Percentiles rank a stretch among this genome's conserved stretches.
These are phyloP conservation scores for Lentithecium fluviatile DNA, from an alignment of 495 filamentous ascomycete species.

Conservation along the genomic window DNA sequence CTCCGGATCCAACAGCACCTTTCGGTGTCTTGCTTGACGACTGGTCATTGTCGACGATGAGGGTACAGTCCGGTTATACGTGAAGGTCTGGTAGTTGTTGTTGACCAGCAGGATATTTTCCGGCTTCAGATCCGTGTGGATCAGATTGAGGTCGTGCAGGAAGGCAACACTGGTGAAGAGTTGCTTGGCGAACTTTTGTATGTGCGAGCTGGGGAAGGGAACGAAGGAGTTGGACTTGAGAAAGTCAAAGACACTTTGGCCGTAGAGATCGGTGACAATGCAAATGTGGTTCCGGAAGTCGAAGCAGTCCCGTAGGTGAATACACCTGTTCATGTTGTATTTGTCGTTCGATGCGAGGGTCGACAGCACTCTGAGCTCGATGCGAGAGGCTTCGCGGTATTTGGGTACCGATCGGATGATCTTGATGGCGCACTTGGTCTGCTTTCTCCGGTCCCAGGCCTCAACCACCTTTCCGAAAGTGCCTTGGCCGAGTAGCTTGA, in stretches of 20 bases:
- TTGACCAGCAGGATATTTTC: slow-evolving; percentile 96
- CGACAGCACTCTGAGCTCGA: slow-evolving; percentile 88
- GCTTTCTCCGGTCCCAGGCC: slow-evolving; percentile 72
- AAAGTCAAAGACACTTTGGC: slow-evolving; percentile 98
- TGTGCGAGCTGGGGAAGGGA: slow-evolving; percentile 98
- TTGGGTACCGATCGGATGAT: slow-evolving; percentile 98
- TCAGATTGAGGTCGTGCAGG: slow-evolving; percentile 94
- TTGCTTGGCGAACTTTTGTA: slow-evolving; percentile 93
- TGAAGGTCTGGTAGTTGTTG: slow-evolving; percentile 90
- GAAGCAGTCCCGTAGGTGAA: slow-evolving; percentile 95
- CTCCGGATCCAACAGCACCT: slow-evolving; percentile 89
- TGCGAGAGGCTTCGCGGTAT: slow-evolving; percentile 94
- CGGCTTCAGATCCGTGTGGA: slow-evolving; percentile 96
- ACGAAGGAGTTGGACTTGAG: slow-evolving; percentile 92
- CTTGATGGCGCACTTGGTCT: slow-evolving; percentile 86
- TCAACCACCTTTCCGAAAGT: slow-evolving; percentile 98
- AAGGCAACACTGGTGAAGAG: slow-evolving; percentile 98
- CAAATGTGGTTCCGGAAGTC: slow-evolving; percentile 98
- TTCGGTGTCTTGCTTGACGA: slow-evolving; percentile 79
- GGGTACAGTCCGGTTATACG: slow-evolving; percentile 90
- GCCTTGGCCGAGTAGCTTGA: slow-evolving; percentile 86
- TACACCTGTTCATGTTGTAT: slow-evolving; percentile 92
- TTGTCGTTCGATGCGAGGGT: slow-evolving; percentile 88
- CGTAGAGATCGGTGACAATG: slow-evolving; percentile 95
- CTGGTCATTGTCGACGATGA: slow-evolving; percentile 76